phyloP scores from a whole-genome alignment of 1,284 basidiomycete species.

The Erythrobasidium hasegawianum region DNA sequence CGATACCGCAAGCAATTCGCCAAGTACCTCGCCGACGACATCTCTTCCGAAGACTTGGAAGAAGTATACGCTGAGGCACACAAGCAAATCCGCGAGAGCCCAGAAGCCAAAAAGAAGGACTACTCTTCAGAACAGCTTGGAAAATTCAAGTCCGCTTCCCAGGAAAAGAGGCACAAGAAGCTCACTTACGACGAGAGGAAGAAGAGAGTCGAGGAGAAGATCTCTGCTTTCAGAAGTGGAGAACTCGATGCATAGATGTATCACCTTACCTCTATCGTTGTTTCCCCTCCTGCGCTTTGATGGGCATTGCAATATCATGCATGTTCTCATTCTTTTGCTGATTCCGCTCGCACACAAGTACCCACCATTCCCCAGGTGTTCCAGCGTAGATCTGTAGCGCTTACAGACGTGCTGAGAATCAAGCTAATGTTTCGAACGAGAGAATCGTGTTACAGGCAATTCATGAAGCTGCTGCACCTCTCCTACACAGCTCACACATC shows the following conservation, averaged over 20 bases:
- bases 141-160: conserved; percentile 85
- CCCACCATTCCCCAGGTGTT: too few relatives aligned
- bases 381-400: too few relatives aligned
- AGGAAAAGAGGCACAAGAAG: conserved; percentile 67
- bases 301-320: too few relatives aligned
- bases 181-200: conserved; percentile 76
- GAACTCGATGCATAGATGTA: conserved; percentile 24
- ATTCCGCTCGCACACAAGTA: too few relatives aligned
- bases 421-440: too few relatives aligned
- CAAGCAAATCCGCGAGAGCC: conserved; percentile 87
- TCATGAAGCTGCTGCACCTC: too few relatives aligned
- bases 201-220: conserved; percentile 60
- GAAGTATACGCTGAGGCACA: conserved; percentile 60
- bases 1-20: conserved; percentile 99
- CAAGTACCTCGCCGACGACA: conserved; percentile 87
- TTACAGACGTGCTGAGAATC: too few relatives aligned
- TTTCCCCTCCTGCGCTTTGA: too few relatives aligned
- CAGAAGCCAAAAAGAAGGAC: conserved; percentile 82
- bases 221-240: conserved; percentile 16
- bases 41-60: conserved; percentile 96
- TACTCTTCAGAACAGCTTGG: conserved; percentile 60
- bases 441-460: too few relatives aligned
- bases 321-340: too few relatives aligned
- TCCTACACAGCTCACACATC: too few relatives aligned
- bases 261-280: too few relatives aligned